Conservation (phyloP, 768 basidiomycete species). For the Podaxis pistillaris region DNA sequence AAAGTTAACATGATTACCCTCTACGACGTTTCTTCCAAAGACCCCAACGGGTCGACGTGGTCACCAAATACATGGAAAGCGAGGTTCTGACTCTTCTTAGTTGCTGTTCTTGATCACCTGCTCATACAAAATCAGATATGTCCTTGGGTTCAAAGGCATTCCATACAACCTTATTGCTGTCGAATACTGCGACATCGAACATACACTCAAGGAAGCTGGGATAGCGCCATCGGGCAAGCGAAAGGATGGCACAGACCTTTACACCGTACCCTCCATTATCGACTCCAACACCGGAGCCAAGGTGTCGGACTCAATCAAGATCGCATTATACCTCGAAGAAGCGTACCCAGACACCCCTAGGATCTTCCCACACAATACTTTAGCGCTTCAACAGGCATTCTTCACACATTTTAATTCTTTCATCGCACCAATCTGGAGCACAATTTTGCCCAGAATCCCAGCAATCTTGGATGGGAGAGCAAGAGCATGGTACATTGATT, state of each 20-base stretch:
- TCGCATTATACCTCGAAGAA: constrained; percentile 16
- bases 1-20: not conserved
- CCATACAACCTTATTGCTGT: constrained; percentile 4
- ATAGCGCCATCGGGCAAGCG: not conserved
- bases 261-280: constrained; percentile 16
- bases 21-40: not conserved
- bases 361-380: not conserved
- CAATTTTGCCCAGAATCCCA: not conserved
- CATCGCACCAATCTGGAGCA: not conserved
- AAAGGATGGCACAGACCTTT: constrained; percentile 7
- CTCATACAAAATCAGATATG: not conserved
- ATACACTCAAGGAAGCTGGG: constrained; percentile 1
- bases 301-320: constrained; percentile 15
- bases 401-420: not conserved
- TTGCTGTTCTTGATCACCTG: not conserved
- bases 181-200: constrained; percentile 13
- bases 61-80: not conserved
- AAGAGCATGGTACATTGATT: not conserved
- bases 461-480: not conserved
- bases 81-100: not conserved
- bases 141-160: not conserved
- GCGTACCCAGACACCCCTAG: constrained; percentile 7
- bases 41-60: not conserved
- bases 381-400: constrained; percentile 6
- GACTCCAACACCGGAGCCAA: constrained; percentile 7